Evolutionary conservation across 2,329 filamentous ascomycete species (phyloP).

Genomic region (Monosporascus sp.): DNA sequence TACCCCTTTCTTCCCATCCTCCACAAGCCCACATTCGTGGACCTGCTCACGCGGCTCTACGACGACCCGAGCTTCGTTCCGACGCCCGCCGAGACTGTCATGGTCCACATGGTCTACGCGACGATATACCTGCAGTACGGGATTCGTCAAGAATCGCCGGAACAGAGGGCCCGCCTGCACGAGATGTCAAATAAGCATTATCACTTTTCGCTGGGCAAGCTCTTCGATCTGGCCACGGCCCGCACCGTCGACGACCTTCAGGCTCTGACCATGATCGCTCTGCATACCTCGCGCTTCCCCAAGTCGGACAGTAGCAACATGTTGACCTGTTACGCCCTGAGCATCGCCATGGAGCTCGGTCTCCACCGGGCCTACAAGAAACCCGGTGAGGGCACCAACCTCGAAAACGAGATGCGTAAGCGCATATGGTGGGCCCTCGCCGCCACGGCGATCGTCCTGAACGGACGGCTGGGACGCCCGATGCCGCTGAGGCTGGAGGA

Average conservation of each 20-base stretch:
- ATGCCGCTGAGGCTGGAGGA: constrained; percentile 71
- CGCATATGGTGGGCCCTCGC: constrained; percentile 72
- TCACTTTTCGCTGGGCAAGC: constrained; percentile 66
- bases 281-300: constrained; percentile 70
- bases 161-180: constrained; percentile 51
- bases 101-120: constrained; percentile 74
- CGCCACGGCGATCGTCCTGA: constrained; percentile 60
- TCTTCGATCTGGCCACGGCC: constrained; percentile 58
- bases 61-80: constrained; percentile 62
- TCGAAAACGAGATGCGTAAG: constrained; percentile 72
- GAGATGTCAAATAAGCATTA: constrained; percentile 71
- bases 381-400: constrained; percentile 40
- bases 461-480: constrained; percentile 70
- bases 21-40: constrained; percentile 70
- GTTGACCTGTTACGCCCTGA: constrained; percentile 59
- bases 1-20: constrained; percentile 69
- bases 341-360: constrained; percentile 68
- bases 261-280: constrained; percentile 65
- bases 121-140: constrained; percentile 74
- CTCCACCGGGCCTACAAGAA: constrained; percentile 65
- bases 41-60: constrained; percentile 62
- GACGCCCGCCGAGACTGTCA: constrained; percentile 59
- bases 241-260: constrained; percentile 64
- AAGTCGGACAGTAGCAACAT: constrained; percentile 72
- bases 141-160: constrained; percentile 52